Conservation (phyloP, 2,329 filamentous ascomycete genomes). For the Chaetothyriales sp. region DNA sequence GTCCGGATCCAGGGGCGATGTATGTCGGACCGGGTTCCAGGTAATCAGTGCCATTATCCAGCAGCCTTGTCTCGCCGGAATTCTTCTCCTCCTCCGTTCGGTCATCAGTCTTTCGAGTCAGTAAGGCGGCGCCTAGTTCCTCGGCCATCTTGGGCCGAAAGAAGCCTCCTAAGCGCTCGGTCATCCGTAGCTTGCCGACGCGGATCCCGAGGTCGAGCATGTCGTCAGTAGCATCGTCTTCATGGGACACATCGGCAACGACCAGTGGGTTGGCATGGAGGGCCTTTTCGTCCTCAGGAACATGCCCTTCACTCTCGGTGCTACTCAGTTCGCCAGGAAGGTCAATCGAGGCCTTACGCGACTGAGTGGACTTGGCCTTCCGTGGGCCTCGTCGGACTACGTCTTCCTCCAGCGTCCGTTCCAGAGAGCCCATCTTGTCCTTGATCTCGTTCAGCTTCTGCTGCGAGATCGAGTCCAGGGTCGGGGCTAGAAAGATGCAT, state of each 20-base stretch:
- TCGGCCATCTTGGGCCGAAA: constrained; percentile 55
- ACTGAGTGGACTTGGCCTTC: constrained; percentile 1
- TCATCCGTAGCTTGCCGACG: constrained; percentile 57
- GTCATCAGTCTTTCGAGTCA: constrained; percentile 4
- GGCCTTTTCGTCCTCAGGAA: constrained; percentile 38
- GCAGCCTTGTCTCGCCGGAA: constrained; percentile 4
- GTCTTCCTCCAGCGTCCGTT: constrained; percentile 54
- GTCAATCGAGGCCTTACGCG: constrained; percentile 26
- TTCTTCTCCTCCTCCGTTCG: constrained; percentile 8
- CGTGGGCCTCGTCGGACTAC: constrained; percentile 29
- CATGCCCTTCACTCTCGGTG: constrained; percentile 33
- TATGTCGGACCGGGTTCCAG: constrained; percentile 51
- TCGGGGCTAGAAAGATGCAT: constrained; percentile 49
- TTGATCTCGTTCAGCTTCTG: constrained; percentile 61
- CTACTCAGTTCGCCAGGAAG: constrained; percentile 35
- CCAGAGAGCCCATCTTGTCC: constrained; percentile 59
- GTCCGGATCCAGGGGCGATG: constrained; percentile 51
- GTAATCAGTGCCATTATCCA: constrained; percentile 27
- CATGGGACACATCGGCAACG: constrained; percentile 52
- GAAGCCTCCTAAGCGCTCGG: constrained; percentile 58
- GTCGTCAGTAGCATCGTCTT: constrained; percentile 48
- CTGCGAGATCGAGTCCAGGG: constrained; percentile 54
- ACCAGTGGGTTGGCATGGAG: constrained; percentile 49
- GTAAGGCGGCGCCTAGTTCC: constrained; percentile 38
- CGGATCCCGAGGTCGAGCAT: constrained; percentile 57